These are phyloP conservation scores for Umbelopsis isabellina DNA, from an alignment of 192 early-diverging fungal genomes.

Conservation along the genomic window DNA sequence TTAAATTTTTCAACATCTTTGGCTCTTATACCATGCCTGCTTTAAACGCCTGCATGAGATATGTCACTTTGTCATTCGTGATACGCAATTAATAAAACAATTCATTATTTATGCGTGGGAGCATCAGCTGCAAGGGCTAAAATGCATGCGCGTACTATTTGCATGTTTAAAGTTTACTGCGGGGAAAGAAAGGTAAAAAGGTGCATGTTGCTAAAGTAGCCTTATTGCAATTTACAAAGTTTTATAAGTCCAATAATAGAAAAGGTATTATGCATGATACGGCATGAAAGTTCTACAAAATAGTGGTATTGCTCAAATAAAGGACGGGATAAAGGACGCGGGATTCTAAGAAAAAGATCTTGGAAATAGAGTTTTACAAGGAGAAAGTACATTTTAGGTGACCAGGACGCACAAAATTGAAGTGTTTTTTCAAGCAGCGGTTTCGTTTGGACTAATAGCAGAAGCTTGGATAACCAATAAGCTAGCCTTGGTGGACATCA, in stretches of 20 bases:
- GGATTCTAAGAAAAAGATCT: too few species aligned
- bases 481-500: slow-evolving; percentile 1
- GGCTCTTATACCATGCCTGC: not conserved
- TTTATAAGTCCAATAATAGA: not conserved
- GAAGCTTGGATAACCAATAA: slow-evolving; percentile 12
- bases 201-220: too few species aligned
- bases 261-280: not conserved
- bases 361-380: too few species aligned
- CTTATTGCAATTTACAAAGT: not conserved
- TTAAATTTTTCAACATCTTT: not conserved
- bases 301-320: not conserved
- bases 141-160: not conserved
- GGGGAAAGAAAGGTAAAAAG: slow-evolving; percentile 1
- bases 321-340: not conserved
- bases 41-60: not conserved
- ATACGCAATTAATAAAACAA: too few species aligned
- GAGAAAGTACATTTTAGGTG: too few species aligned
- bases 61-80: not conserved
- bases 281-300: not conserved
- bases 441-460: not conserved
- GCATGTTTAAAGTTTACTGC: not conserved
- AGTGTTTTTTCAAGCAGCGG: too few species aligned
- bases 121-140: not conserved
- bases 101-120: not conserved
- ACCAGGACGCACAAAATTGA: too few species aligned